Evolutionary conservation across 345 rosid genomes (phyloP), one percentile per base, ranked within the genome.

Genomic region (Eutrema yunnanense): DNA sequence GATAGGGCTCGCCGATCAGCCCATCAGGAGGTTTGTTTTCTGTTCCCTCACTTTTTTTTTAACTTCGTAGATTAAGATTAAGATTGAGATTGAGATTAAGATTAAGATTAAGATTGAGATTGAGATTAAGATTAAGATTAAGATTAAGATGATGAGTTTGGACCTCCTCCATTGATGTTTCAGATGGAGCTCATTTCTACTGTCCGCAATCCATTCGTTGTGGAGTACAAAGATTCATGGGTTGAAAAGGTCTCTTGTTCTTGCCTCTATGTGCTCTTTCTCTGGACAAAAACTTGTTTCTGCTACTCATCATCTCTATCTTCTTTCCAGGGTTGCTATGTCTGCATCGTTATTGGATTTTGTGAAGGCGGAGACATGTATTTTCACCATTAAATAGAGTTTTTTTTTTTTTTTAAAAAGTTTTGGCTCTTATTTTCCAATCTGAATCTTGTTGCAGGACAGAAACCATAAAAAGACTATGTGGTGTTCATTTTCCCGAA

Each of bases 361-460:
- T 95, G 99, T 60, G 90, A 95, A 84, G 97, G 96, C 57, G 97
- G 99, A 65, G 99, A 95, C 80, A 90, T 95, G 99, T 92, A 81
- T 5, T 58, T 62, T 42, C 73, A 57, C 48, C 2, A 16, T 42
- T 27, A n/a, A 34, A 6, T 10, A 33, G 0, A 11, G 9, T 41
- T 16, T 40, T 22, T 42, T 29, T 74, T n/a, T n/a, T n/a, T n/a
- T n/a, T n/a, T n/a, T n/a, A 19, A 19, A 4, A 29, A 40, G 37
- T 63, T 65, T 44, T 49, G 60, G 11, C 62, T 72, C 50, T 73
- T 69, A n/a, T 65, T 30, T 41, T 57, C 2, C 40, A 11, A 9
- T 67, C 71, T 59, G 50, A 72, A 69, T 72, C 40, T 27, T 72
- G 40, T 30, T 84, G 63, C 73, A 95, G 99, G 92, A 88, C 96